Evolutionary conservation across 345 rosid species (phyloP).

Genomic region (Salix arbutifolia): DNA sequence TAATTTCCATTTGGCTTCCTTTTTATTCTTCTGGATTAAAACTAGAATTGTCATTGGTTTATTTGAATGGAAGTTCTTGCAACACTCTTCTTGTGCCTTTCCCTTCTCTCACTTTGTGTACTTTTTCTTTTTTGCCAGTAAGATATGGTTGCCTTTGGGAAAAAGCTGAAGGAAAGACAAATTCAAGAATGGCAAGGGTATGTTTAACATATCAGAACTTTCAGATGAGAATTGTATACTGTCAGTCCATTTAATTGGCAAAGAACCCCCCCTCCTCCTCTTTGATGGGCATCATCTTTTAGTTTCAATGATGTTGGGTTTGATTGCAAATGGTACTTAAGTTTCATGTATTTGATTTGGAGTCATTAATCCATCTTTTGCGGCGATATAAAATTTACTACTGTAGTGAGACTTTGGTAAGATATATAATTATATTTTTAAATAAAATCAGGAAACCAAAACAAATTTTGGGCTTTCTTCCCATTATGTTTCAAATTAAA

Average conservation of each 20-base stretch:
- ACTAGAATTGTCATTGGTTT: neutral
- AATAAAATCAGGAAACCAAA: neutral
- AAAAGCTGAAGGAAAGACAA: constrained; percentile 78
- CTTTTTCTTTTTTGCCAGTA: constrained; percentile 5
- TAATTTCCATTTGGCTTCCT: neutral
- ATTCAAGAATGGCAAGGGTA: constrained; percentile 89
- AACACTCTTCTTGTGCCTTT: constrained; percentile 9
- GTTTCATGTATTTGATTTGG: neutral
- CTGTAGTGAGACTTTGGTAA: neutral
- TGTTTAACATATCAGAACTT: constrained; percentile 9
- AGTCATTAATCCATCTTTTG: neutral
- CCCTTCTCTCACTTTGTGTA: neutral
- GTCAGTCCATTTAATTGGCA: neutral
- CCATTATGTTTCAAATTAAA: neutral
- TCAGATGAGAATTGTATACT: neutral
- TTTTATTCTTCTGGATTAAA: neutral
- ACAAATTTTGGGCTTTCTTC: neutral
- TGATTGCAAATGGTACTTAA: neutral
- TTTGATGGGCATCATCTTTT: neutral
- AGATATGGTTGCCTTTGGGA: constrained; percentile 93
- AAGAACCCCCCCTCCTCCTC: neutral
- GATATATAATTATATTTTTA: neutral
- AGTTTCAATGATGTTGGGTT: neutral
- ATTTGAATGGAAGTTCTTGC: neutral
- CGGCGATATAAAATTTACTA: neutral